A percentile compares a stretch with the other conserved stretches of the same genome.
Conservation (phyloP, 2,329 filamentous ascomycete species). For the Claviceps digitariae region DNA sequence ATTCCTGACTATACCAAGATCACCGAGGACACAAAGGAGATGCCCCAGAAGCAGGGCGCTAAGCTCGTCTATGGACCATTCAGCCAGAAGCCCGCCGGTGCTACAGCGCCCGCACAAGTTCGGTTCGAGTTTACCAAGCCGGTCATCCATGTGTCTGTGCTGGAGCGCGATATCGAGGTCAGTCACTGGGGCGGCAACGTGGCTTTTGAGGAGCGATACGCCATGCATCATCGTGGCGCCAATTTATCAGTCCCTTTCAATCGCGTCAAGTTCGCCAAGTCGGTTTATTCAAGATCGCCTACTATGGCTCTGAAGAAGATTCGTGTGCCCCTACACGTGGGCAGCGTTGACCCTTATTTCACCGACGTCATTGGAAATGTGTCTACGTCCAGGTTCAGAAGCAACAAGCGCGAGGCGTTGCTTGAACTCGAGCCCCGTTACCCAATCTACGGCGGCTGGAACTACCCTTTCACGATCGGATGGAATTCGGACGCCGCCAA, state of each 20-base stretch:
- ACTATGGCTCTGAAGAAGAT: constrained; percentile 71
- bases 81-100: constrained; percentile 65
- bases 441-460: constrained; percentile 95
- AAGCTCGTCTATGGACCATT: constrained; percentile 89
- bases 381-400: constrained; percentile 79
- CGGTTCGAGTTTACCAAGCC: constrained; percentile 96
- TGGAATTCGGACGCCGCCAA: constrained; percentile 80
- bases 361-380: constrained; percentile 95
- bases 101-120: constrained; percentile 56
- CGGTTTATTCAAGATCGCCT: constrained; percentile 62
- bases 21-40: constrained; percentile 44
- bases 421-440: constrained; percentile 89
- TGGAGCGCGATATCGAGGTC: constrained; percentile 88
- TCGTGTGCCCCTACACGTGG: constrained; percentile 62
- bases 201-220: constrained; percentile 88
- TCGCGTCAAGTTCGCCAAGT: constrained; percentile 61
- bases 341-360: constrained; percentile 82
- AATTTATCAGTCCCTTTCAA: constrained; percentile 61
- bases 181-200: constrained; percentile 98
- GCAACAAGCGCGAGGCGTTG: constrained; percentile 60
- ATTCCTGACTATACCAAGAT: constrained; percentile 78
- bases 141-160: constrained; percentile 59
- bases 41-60: constrained; percentile 68
- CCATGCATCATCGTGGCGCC: constrained; percentile 74
- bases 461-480: constrained; percentile 91